Conservation (phyloP, 345 rosid genomes). For the Durio zibethinus region DNA sequence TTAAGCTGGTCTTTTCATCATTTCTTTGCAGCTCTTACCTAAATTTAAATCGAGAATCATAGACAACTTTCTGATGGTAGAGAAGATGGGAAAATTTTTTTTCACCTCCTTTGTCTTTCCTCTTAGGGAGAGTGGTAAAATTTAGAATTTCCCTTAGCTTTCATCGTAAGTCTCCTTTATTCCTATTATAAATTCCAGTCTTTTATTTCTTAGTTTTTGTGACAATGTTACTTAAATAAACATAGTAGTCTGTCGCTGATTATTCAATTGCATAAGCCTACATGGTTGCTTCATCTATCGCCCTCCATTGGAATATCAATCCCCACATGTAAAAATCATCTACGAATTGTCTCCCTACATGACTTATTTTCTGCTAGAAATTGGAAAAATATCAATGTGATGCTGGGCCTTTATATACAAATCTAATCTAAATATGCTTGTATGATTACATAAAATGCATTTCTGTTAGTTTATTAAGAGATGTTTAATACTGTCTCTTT, state of each 20-base stretch:
- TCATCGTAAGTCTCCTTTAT: background rate
- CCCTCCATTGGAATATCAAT: background rate
- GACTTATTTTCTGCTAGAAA: background rate
- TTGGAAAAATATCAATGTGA: too few relatives aligned
- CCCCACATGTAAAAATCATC: background rate
- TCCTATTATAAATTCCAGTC: background rate
- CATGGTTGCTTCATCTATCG: background rate
- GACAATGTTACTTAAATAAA: background rate
- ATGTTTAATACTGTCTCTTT: too few relatives aligned
- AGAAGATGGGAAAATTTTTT: background rate
- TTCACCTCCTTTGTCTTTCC: background rate
- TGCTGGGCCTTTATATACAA: too few relatives aligned
- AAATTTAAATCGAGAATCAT: background rate
- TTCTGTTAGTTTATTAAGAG: too few relatives aligned
- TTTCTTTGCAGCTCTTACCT: background rate
- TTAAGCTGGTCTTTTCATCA: background rate
- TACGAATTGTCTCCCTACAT: background rate
- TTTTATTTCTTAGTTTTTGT: background rate
- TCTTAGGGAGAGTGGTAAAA: background rate
- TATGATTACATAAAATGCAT: too few relatives aligned
- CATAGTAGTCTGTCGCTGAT: background rate
- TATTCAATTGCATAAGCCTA: background rate
- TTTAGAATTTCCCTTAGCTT: background rate
- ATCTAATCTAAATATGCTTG: too few relatives aligned
- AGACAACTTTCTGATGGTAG: background rate